These are phyloP conservation scores for Jasminum sambac DNA, from an alignment of 257 asterid species.

Conservation along the genomic window DNA sequence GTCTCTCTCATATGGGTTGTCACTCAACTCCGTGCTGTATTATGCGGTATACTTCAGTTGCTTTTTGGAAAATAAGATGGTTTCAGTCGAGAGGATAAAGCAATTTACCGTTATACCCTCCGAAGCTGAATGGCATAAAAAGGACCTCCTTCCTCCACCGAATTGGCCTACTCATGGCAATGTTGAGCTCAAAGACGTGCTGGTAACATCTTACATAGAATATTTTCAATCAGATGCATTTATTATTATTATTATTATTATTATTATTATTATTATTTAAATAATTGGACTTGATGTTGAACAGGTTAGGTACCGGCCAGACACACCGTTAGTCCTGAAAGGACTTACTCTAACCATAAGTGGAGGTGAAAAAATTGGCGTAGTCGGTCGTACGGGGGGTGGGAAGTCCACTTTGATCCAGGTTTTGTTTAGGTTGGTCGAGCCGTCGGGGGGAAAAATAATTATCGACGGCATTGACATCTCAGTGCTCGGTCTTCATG, in stretches of 20 bases:
- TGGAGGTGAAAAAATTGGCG: slow-evolving; percentile 95
- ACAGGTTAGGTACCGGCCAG: slow-evolving; percentile 88
- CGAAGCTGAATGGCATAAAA: slow-evolving; percentile 84
- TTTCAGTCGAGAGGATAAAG: slow-evolving; percentile 92
- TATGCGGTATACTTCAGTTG: slow-evolving; percentile 72
- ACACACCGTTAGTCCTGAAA: slow-evolving; percentile 83
- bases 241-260: too few relatives aligned
- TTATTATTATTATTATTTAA: too few relatives aligned
- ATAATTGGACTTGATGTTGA: slow-evolving; percentile 15
- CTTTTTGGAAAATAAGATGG: slow-evolving; percentile 89
- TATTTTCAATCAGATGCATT: background rate
- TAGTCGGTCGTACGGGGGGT: slow-evolving; percentile 98
- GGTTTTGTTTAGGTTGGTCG: slow-evolving; percentile 92
- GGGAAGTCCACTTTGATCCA: slow-evolving; percentile 95
- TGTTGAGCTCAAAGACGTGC: slow-evolving; percentile 60
- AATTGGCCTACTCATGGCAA: slow-evolving; percentile 82
- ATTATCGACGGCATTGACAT: slow-evolving; percentile 75
- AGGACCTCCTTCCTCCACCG: slow-evolving; percentile 58
- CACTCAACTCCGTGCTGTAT: slow-evolving; percentile 70
- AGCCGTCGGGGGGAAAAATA: slow-evolving; percentile 82
- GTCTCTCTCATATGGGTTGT: slow-evolving; percentile 83
- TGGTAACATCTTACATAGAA: slow-evolving; percentile 34
- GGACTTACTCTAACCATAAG: slow-evolving; percentile 70
- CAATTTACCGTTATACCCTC: slow-evolving; percentile 78
- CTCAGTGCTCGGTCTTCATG: slow-evolving; percentile 78